Evolutionary conservation across 306 rosid genomes (phyloP), one percentile per base, ranked within the genome.

Genomic region (Carpinus fangiana): DNA sequence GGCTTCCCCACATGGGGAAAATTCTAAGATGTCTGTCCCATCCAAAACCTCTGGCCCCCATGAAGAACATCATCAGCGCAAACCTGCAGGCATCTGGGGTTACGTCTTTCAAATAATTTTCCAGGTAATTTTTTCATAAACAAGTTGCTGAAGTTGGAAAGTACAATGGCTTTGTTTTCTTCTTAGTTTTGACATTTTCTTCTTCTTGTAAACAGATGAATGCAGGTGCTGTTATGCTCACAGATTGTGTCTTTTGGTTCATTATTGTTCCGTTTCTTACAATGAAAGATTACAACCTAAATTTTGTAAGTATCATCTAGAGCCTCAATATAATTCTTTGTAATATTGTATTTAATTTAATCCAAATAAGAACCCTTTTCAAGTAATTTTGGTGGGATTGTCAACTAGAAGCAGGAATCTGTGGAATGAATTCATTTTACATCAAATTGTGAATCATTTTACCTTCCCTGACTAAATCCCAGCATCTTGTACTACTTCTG

Each of bases 231-330:
- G 97, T 95, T 28, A 59, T 91, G 79, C 91, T 95, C 79, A 95
- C 99, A 56, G 99, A 95, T 73, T 89, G 92, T 59, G 98, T 93
- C 43, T 96, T 91, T 79, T 96, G 99, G 99, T 90, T 93, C 86
- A 70, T 93, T 64, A 78, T 96, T 47, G 90, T 96, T 73, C 99
- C 99, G 5, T 91, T 93, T 87, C 90, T 92, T 60, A 73, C 93
- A 68, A 84, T 90, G 76, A 93, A 89, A 82, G 96, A 93, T 74
- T 89, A 93, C 88, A 79, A 90, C 86, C 84, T 93, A 62, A 89
- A 88, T 78, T 93, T 93, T 69, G 99, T 93, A 88, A 96, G 98
- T 84, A 47, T 48, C 47, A 43, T 46, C 10, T 48, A 69, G 74
- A 38, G 8, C 70, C 20, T 64, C 70, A 38, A 41, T 41, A n/a